Percentiles rank a stretch among this genome's conserved stretches.
phyloP scores from a whole-genome alignment of 331 rosid species.

The Saraca asoca region DNA sequence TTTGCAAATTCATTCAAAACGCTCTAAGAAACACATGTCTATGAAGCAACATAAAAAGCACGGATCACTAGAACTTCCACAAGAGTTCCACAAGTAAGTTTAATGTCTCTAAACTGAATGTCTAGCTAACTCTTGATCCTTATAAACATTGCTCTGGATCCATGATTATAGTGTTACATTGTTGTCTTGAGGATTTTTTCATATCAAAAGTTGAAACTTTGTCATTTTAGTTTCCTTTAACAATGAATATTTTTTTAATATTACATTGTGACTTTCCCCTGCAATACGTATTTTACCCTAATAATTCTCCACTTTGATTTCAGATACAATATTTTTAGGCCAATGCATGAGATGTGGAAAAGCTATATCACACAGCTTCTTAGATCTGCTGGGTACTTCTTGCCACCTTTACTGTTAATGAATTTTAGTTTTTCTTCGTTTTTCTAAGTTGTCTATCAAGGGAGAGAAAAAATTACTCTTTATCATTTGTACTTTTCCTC shows the following conservation, averaged over 20 bases:
- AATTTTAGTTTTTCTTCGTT: slow-evolving; percentile 6
- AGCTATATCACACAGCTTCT: slow-evolving; percentile 55
- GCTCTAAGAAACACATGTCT: slow-evolving; percentile 74
- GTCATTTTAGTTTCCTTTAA: slow-evolving; percentile 10
- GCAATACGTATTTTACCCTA: slow-evolving; percentile 3
- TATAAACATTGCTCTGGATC: not conserved
- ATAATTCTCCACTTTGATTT: slow-evolving; percentile 27
- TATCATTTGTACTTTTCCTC: not conserved
- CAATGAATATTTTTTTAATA: not conserved
- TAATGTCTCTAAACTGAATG: slow-evolving; percentile 16
- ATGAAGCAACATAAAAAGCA: slow-evolving; percentile 64
- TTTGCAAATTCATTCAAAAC: slow-evolving; percentile 64
- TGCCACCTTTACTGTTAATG: slow-evolving; percentile 22
- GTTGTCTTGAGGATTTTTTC: not conserved
- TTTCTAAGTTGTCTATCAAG: too few relatives aligned
- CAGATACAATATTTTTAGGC: slow-evolving; percentile 68
- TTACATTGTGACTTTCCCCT: slow-evolving; percentile 5
- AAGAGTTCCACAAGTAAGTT: slow-evolving; percentile 59
- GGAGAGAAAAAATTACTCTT: too few relatives aligned
- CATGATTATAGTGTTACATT: too few relatives aligned
- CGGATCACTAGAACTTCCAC: slow-evolving; percentile 68
- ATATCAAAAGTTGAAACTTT: not conserved
- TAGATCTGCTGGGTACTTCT: slow-evolving; percentile 55
- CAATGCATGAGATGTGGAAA: slow-evolving; percentile 92
- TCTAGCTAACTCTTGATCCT: slow-evolving; percentile 13